A percentile compares a stretch with the other conserved stretches of the same genome.
These are phyloP conservation scores for Yarrowia sp. DNA, from an alignment of 805 yeast genomes.

Conservation along the genomic window DNA sequence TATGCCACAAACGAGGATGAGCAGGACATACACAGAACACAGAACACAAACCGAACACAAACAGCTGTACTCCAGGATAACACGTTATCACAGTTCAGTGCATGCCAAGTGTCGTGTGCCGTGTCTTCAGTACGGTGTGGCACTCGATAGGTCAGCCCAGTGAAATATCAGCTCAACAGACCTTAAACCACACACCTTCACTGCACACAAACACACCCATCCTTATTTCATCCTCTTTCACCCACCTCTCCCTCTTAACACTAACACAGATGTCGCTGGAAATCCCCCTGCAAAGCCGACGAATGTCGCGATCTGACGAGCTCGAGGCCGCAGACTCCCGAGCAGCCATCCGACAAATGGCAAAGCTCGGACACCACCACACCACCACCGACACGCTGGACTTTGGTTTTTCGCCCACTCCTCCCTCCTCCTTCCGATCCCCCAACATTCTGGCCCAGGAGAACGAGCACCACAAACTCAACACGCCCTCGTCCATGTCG, in stretches of 20 bases:
- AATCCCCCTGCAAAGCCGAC: conserved; percentile 10
- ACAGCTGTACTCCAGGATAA: too few species aligned
- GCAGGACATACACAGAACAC: neutral
- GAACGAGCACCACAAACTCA: conserved; percentile 7
- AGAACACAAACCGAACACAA: neutral
- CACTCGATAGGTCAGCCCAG: too few species aligned
- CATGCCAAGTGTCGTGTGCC: too few species aligned
- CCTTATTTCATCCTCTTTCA: too few species aligned
- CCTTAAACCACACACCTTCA: too few species aligned
- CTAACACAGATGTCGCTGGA: conserved; percentile 24
- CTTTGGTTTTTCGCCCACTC: conserved; percentile 25
- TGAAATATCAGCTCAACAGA: too few species aligned
- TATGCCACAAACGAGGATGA: too few species aligned
- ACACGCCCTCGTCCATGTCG: conserved; percentile 15
- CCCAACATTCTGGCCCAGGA: conserved; percentile 25
- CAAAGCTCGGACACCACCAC: conserved; percentile 20
- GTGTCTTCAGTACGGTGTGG: too few species aligned
- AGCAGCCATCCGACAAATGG: conserved; percentile 7
- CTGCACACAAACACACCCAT: too few species aligned
- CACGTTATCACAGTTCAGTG: too few species aligned
- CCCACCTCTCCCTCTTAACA: neutral
- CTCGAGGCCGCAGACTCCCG: conserved; percentile 18
- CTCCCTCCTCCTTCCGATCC: conserved; percentile 17
- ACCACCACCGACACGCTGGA: conserved; percentile 25
- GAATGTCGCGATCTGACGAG: conserved; percentile 24